These are phyloP conservation scores for Camellia lanceoleosa DNA, from an alignment of 148 eudicot species.

Conservation along the genomic window DNA sequence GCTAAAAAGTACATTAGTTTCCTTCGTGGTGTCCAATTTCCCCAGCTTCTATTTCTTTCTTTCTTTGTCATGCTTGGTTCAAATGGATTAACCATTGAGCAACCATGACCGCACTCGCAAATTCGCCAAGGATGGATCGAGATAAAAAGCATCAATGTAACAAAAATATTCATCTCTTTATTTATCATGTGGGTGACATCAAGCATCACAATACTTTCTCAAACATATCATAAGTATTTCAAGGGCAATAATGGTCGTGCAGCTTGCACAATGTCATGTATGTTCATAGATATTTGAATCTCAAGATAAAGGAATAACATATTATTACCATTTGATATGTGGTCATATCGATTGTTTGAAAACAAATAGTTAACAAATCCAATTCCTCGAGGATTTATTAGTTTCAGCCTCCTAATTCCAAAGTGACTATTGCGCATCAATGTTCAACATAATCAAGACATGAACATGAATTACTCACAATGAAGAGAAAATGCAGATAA, in stretches of 20 bases:
- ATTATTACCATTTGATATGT: neutral
- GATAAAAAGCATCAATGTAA: neutral
- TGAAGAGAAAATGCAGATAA: neutral
- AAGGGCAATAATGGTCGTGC: no score
- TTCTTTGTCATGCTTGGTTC: constrained; percentile 60
- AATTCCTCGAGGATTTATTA: constrained; percentile 3
- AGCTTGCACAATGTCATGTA: neutral
- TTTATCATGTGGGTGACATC: neutral
- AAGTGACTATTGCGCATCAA: neutral
- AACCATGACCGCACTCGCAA: constrained; percentile 58
- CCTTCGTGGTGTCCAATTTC: constrained; percentile 49
- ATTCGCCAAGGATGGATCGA: constrained; percentile 15
- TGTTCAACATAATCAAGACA: neutral
- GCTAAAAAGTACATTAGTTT: constrained; percentile 55
- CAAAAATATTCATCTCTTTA: neutral
- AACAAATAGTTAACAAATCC: neutral
- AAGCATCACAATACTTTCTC: neutral
- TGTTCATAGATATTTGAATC: neutral
- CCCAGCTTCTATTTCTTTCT: constrained; percentile 55
- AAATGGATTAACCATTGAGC: constrained; percentile 72
- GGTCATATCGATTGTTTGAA: neutral
- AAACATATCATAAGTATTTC: no score
- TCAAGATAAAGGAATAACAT: neutral
- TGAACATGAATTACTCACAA: neutral
- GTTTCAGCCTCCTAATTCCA: neutral